Evolutionary conservation across 345 rosid species (phyloP), one percentile per base, ranked within the genome.

Genomic region (Reutealis trisperma): DNA sequence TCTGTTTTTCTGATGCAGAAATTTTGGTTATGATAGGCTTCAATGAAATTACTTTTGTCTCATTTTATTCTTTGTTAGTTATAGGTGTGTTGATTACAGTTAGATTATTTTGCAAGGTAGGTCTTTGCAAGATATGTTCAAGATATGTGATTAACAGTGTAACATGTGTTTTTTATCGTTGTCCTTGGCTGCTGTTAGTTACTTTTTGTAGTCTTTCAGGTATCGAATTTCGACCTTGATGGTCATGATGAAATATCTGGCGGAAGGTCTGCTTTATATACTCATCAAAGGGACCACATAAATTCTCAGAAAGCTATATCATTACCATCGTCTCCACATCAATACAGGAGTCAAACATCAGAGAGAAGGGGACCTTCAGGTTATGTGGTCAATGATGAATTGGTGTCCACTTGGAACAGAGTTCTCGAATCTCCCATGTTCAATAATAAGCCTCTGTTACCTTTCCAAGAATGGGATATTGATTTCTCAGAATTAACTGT

Each of bases 261-360:
- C 49, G 85, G 87, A 87, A 90, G 89, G 74, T 88, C 99, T 72
- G 87, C 86, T 24, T 83, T 89, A 61, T 92, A 82, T 82, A 77
- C 80, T 67, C 84, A 75, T 80, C 85, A 88, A 42, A 75, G 88
- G 81, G 90, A 85, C 77, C 85, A 83, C 67, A 59, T 87, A 41
- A 87, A 86, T 84, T 88, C 99, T 54, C 99, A 92, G 73, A 96
- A 89, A 81, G 98, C 99, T 77, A 88, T 92, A 42, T 96, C 99
- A 72, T 81, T 94, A 65, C 98, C 99, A 3, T 89, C 99, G 58
- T 96, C 98, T 73, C 98, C 99, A 42, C 95, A 90, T 74, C 86
- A 88, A 78, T 90, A 89, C 83, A 86, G 88, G 70, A 84, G 85
- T 81, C 94, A 88, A 80, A 82, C 82, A 67, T 85, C 87, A 63